phyloP scores from a whole-genome alignment of 164 flowering plant species.

The Magnolia sinica region DNA sequence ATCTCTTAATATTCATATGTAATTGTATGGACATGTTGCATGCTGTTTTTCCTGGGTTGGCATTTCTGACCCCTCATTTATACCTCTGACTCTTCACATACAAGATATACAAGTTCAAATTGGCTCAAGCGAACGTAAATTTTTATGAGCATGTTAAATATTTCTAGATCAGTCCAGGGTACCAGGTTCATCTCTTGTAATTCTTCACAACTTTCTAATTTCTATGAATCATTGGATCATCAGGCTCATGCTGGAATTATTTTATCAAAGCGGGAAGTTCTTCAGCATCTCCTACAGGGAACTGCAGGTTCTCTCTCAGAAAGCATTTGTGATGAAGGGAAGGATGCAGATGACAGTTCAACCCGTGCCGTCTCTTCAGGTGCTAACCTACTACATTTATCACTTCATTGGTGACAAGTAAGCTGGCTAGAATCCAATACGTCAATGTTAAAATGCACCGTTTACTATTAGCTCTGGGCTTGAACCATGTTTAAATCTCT shows the following conservation, averaged over 20 bases:
- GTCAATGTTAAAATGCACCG: too few relatives aligned
- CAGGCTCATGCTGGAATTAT: constrained; percentile 61
- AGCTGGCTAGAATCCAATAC: too few relatives aligned
- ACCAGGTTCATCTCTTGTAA: background rate
- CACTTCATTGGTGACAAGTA: background rate
- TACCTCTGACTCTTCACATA: too few relatives aligned
- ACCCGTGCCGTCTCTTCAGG: constrained; percentile 26
- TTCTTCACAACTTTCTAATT: background rate
- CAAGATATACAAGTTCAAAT: too few relatives aligned
- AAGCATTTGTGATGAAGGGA: constrained; percentile 39
- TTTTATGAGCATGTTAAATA: background rate
- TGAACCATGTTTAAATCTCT: background rate
- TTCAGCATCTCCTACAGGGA: constrained; percentile 60
- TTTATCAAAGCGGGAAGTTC: constrained; percentile 48
- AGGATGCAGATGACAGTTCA: constrained; percentile 24
- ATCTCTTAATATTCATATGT: too few relatives aligned
- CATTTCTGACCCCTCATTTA: too few relatives aligned
- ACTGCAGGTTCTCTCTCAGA: constrained; percentile 60
- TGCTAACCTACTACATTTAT: constrained; percentile 12
- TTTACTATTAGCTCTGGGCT: too few relatives aligned
- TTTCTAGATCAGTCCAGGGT: background rate
- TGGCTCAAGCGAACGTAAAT: background rate
- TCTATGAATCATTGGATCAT: constrained; percentile 14
- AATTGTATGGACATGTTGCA: too few relatives aligned
- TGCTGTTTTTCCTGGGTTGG: too few relatives aligned